phyloP scores from a whole-genome alignment of 768 basidiomycete species.

The Psilocybe cyanescens region DNA sequence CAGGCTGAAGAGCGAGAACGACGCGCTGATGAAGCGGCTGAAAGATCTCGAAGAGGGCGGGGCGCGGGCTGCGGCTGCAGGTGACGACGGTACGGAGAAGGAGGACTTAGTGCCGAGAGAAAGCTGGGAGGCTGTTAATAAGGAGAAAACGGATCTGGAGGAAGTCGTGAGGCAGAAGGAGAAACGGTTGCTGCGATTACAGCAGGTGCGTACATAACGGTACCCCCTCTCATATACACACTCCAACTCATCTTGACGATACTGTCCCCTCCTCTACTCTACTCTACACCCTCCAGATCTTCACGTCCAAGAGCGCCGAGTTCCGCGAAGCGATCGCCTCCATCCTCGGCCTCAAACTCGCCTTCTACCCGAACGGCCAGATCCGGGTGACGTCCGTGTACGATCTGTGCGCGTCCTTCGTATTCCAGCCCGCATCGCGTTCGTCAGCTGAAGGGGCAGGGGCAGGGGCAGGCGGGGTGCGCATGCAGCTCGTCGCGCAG shows the following conservation, averaged over 20 bases:
- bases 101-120: constrained; percentile 71
- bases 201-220: constrained; percentile 56
- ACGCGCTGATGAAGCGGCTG: constrained; percentile 72
- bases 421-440: constrained; percentile 66
- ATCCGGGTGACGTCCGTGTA: constrained; percentile 91
- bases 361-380: constrained; percentile 90
- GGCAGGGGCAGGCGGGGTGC: constrained; percentile 36
- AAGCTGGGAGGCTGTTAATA: constrained; percentile 74
- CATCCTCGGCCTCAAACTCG: constrained; percentile 89
- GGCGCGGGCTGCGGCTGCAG: constrained; percentile 11
- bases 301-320: constrained; percentile 82
- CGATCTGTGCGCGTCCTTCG: constrained; percentile 85
- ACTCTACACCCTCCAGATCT: constrained; percentile 55
- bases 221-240: no score
- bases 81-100: constrained; percentile 19
- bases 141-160: constrained; percentile 72
- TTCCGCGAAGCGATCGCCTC: constrained; percentile 91
- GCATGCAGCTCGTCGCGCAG: constrained; percentile 75
- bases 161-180: constrained; percentile 75
- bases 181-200: constrained; percentile 76
- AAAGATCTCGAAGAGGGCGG: constrained; percentile 56
- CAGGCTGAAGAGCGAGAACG: constrained; percentile 80
- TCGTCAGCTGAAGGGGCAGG: constrained; percentile 9
- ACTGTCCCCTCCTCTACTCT: no score
- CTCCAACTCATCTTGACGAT: no score